phyloP scores from a whole-genome alignment of 129 eudicot genomes.

The Artemisia tridentata region DNA sequence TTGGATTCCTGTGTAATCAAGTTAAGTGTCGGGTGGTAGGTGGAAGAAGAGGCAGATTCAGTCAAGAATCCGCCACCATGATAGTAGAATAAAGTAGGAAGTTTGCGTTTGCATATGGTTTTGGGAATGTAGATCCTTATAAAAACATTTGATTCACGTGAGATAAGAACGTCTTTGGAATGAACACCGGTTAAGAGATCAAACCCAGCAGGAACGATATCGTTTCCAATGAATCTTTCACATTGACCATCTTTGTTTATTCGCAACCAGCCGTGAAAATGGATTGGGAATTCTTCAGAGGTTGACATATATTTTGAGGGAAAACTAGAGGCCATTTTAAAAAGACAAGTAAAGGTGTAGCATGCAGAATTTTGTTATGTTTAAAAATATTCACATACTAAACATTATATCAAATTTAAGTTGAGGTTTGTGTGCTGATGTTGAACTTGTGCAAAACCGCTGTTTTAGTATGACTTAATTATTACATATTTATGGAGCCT shows the following conservation, averaged over 20 bases:
- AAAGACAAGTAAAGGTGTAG: too few species aligned
- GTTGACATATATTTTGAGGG: constrained; percentile 17
- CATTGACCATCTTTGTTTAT: constrained; percentile 16
- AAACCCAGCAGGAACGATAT: not conserved
- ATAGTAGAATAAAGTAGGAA: constrained; percentile 35
- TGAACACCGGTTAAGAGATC: constrained; percentile 4
- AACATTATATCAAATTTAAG: too few species aligned
- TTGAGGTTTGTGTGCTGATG: too few species aligned
- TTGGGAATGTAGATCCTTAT: constrained; percentile 17
- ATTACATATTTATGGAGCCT: too few species aligned
- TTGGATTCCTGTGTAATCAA: constrained; percentile 24
- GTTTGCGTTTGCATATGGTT: not conserved
- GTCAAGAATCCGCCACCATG: constrained; percentile 46
- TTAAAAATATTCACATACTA: too few species aligned
- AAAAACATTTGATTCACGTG: not conserved
- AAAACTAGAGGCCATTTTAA: not conserved
- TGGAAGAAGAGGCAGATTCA: constrained; percentile 30
- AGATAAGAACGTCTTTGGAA: constrained; percentile 13
- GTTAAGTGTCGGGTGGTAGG: constrained; percentile 37
- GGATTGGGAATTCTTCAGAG: constrained; percentile 2
- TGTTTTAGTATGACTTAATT: too few species aligned
- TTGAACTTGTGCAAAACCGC: too few species aligned
- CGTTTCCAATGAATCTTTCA: constrained; percentile 12
- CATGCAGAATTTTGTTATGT: too few species aligned
- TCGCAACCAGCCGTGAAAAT: constrained; percentile 17